phyloP scores from a whole-genome alignment of 148 eudicot species.

The Fallopia convolvulus region DNA sequence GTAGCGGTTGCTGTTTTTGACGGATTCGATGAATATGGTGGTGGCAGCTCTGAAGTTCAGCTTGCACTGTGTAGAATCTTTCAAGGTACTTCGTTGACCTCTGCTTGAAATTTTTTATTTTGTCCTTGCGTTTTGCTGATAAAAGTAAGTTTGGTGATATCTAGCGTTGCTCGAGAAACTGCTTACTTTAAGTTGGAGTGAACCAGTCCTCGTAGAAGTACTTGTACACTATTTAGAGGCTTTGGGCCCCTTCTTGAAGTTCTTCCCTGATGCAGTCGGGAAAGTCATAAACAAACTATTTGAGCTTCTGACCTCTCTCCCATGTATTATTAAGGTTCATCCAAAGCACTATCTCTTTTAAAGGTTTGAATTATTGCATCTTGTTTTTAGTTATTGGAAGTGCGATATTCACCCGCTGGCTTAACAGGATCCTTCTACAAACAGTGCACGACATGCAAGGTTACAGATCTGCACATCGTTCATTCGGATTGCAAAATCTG shows the following conservation, averaged over 20 bases:
- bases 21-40: slow-evolving; percentile 50
- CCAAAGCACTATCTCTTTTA: slow-evolving; percentile 3
- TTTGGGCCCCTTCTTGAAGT: slow-evolving; percentile 79
- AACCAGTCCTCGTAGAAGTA: slow-evolving; percentile 69
- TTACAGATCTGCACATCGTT: slow-evolving; percentile 96
- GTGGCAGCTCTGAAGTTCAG: slow-evolving; percentile 44
- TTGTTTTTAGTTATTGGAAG: background rate
- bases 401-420: slow-evolving; percentile 8
- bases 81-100: slow-evolving; percentile 49
- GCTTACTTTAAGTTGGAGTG: slow-evolving; percentile 80
- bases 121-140: slow-evolving; percentile 21
- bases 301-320: slow-evolving; percentile 78
- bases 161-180: slow-evolving; percentile 86
- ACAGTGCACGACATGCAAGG: slow-evolving; percentile 84
- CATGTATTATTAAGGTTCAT: slow-evolving; percentile 61
- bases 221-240: slow-evolving; percentile 90
- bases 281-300: slow-evolving; percentile 80
- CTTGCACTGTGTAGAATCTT: slow-evolving; percentile 54
- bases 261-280: slow-evolving; percentile 74
- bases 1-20: slow-evolving; percentile 64
- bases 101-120: slow-evolving; percentile 9
- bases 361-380: background rate
- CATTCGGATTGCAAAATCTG: slow-evolving; percentile 90
- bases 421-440: slow-evolving; percentile 86
- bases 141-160: slow-evolving; percentile 21